A percentile compares a stretch with the other conserved stretches of the same genome.
Evolutionary conservation across 1,284 basidiomycete genomes (phyloP).

Genomic region (Cryptococcus wingfieldii): DNA sequence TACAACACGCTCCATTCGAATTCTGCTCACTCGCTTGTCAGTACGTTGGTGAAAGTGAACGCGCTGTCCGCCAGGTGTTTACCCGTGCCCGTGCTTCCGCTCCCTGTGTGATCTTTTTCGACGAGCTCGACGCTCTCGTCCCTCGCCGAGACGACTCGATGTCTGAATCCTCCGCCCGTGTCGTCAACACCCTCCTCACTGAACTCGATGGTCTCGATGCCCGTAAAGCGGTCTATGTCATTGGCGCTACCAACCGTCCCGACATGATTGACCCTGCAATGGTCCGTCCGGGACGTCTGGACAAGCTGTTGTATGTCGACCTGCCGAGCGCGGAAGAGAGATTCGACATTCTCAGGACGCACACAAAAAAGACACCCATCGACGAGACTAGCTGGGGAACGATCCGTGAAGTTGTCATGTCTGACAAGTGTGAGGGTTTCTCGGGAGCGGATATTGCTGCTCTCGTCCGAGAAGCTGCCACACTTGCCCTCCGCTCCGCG

Average conservation of each 20-base stretch:
- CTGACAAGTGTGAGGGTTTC: slow-evolving; percentile 71
- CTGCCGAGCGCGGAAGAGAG: slow-evolving; percentile 73
- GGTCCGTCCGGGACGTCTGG: slow-evolving; percentile 91
- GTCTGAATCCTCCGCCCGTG: slow-evolving; percentile 92
- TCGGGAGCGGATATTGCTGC: slow-evolving; percentile 86
- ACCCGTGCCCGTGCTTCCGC: slow-evolving; percentile 97
- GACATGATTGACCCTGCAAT: slow-evolving; percentile 99
- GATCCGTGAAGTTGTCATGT: slow-evolving; percentile 37
- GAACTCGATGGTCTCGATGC: slow-evolving; percentile 92
- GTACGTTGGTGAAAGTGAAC: slow-evolving; percentile 97
- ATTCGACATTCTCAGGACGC: slow-evolving; percentile 75
- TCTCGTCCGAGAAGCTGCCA: slow-evolving; percentile 83
- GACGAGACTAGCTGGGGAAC: slow-evolving; percentile 46
- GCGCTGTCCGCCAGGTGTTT: slow-evolving; percentile 91
- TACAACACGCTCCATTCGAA: neutral
- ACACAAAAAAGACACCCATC: slow-evolving; percentile 68
- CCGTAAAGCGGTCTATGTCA: slow-evolving; percentile 88
- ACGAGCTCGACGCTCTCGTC: slow-evolving; percentile 94
- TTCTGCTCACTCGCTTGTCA: slow-evolving; percentile 41
- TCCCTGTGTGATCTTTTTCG: slow-evolving; percentile 99
- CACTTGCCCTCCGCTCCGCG: slow-evolving; percentile 69
- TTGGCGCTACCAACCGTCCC: slow-evolving; percentile 95
- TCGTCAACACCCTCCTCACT: slow-evolving; percentile 94
- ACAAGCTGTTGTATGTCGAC: slow-evolving; percentile 96
- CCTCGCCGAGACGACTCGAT: slow-evolving; percentile 87